Evolutionary conservation across 2,329 filamentous ascomycete species (phyloP).

Genomic region (Keithomyces neogunnii): DNA sequence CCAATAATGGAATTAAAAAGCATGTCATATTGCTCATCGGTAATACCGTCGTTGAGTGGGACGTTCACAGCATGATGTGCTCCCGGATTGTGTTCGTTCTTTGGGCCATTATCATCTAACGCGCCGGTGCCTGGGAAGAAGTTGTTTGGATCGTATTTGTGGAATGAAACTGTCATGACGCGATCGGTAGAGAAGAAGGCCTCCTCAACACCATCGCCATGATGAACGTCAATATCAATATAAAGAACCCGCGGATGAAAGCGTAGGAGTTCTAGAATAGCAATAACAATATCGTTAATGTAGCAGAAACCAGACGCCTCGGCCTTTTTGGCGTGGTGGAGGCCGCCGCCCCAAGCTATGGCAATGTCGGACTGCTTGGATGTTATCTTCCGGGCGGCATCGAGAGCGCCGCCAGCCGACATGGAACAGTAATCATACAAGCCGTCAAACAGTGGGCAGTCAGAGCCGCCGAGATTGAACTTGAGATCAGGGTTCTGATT

Average conservation of each 20-base stretch:
- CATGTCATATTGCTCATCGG: conserved; percentile 77
- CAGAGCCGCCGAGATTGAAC: conserved; percentile 83
- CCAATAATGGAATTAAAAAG: conserved; percentile 79
- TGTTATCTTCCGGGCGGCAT: conserved; percentile 82
- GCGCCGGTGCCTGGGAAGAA: conserved; percentile 93
- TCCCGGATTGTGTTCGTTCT: conserved; percentile 74
- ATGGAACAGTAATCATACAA: conserved; percentile 92
- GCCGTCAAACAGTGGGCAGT: conserved; percentile 94
- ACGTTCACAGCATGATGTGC: conserved; percentile 88
- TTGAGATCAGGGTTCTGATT: conserved; percentile 54
- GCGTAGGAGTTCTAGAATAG: conserved; percentile 79
- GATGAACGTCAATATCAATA: conserved; percentile 89
- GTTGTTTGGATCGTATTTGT: conserved; percentile 78
- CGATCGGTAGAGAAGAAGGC: conserved; percentile 85
- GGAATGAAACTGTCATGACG: conserved; percentile 89
- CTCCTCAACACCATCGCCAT: conserved; percentile 85
- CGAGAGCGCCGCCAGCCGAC: conserved; percentile 82
- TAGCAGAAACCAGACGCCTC: conserved; percentile 97
- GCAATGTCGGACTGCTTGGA: conserved; percentile 87
- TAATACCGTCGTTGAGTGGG: conserved; percentile 82
- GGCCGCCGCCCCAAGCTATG: conserved; percentile 92
- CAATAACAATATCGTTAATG: conserved; percentile 96
- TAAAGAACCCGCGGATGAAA: conserved; percentile 81
- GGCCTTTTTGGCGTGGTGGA: conserved; percentile 92
- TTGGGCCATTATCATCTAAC: conserved; percentile 75